Evolutionary conservation across 306 rosid genomes (phyloP).

Genomic region (Medicago lupulina): DNA sequence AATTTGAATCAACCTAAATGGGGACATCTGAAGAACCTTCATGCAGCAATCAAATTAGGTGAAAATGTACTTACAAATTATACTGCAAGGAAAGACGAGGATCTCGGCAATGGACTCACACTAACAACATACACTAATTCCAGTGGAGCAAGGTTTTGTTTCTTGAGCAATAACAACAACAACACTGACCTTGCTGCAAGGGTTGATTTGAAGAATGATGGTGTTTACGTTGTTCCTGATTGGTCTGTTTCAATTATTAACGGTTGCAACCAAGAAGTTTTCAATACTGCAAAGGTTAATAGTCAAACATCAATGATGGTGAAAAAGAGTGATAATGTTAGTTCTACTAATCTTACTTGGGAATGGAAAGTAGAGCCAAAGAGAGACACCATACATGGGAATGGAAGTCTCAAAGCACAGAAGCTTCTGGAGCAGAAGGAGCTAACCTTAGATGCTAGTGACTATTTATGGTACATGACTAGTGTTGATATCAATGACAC

Average conservation of each 20-base stretch:
- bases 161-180: not conserved
- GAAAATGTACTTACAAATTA: constrained; percentile 1
- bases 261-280: constrained; percentile 1
- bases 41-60: constrained; percentile 18
- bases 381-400: constrained; percentile 20
- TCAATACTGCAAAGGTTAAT: constrained; percentile 16
- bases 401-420: not conserved
- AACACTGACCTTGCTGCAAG: not conserved
- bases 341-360: constrained; percentile 2
- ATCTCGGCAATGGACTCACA: not conserved
- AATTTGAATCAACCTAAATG: constrained; percentile 9
- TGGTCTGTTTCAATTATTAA: constrained; percentile 4
- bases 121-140: constrained; percentile 3
- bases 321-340: not conserved
- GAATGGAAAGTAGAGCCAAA: constrained; percentile 4
- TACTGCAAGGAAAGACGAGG: not conserved
- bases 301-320: constrained; percentile 20
- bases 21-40: constrained; percentile 3
- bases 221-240: not conserved
- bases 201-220: not conserved
- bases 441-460: not conserved
- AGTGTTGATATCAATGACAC: constrained; percentile 22
- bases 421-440: constrained; percentile 10
- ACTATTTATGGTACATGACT: constrained; percentile 25
- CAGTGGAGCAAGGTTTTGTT: not conserved